Conservation (phyloP, 352 stramenopile species). For the Aphanomyces invadans region DNA sequence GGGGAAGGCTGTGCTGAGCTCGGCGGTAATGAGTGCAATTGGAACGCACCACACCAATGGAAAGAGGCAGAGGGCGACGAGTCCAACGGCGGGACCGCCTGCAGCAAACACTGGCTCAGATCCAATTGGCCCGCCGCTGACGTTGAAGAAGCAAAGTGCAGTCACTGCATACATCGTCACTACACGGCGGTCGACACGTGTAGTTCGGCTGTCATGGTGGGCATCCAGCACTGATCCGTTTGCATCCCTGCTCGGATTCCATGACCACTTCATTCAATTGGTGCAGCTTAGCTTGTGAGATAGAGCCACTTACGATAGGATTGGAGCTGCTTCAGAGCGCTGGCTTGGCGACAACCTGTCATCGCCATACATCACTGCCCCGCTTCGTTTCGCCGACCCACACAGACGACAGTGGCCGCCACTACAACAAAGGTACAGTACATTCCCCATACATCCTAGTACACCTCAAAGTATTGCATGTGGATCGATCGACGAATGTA, state of each 20-base stretch:
- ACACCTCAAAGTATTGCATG: too few relatives aligned
- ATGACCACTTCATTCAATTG: too few relatives aligned
- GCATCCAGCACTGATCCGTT: too few relatives aligned
- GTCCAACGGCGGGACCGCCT: conserved; percentile 52
- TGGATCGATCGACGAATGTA: too few relatives aligned
- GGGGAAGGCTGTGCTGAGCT: conserved; percentile 85
- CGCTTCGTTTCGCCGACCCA: too few relatives aligned
- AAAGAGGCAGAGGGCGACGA: conserved; percentile 83
- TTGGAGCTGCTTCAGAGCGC: neutral
- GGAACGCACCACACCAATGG: conserved; percentile 86
- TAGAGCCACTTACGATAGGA: neutral
- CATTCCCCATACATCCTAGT: too few relatives aligned
- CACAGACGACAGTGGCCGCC: too few relatives aligned
- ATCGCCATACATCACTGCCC: neutral
- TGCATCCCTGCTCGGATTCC: too few relatives aligned
- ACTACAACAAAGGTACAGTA: too few relatives aligned
- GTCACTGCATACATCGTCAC: conserved; percentile 50
- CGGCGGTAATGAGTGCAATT: conserved; percentile 87
- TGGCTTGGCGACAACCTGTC: neutral
- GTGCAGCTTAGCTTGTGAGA: too few relatives aligned
- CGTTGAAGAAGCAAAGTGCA: conserved; percentile 50
- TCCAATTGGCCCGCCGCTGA: conserved; percentile 31
- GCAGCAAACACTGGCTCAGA: conserved; percentile 51
- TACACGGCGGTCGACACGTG: conserved; percentile 31
- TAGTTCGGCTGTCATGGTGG: neutral